Evolutionary conservation across 441 rosid species (phyloP), one percentile per base, ranked within the genome.

Genomic region (Biscutella auriculata): DNA sequence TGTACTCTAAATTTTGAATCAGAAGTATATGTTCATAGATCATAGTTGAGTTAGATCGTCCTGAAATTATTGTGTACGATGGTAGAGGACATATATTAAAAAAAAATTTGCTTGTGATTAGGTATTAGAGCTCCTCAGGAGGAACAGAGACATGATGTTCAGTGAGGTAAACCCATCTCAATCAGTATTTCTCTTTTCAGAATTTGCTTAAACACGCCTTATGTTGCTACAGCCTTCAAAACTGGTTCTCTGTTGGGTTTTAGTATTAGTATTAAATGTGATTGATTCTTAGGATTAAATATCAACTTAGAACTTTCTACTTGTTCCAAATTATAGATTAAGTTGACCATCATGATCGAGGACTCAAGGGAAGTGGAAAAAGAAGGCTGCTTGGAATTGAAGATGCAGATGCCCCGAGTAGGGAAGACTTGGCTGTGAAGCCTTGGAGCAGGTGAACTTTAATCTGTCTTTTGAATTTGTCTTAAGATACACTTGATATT

Each of bases 101-200:
- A 13, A 42, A 14, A 33, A 9, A 39, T 50, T 21, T 41, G 15
- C 33, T 13, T 48, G 12, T 53, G 9, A 12, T 37, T 67, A 87
- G 93, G 90, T 80, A 16, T 61, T 90, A 79, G 89, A 83, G 70
- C 88, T 87, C 43, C 88, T 90, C 3, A 76, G 70, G 72, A 82
- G 79, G 61, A 90, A 90, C 55, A 78, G 95, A 48, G 97, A 90
- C 69, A 90, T 90, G 97, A 63, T 90, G 50, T 87, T 85, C 70
- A 79, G 72, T 65, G 95, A 90, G 83, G 97, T 87, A 69, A 44
- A 14, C 30, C 4, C 11, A 4, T 32, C 23, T 9, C 37, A 50
- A 3, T 53, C 14, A 16, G 10, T 14, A 8, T 48, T 15, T 16
- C 49, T 11, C 10, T 28, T n/a, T 26, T 19, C n/a, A 9, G 50